Evolutionary conservation across 345 rosid species (phyloP), one percentile per base, ranked within the genome.

Genomic region (Anastatica hierochuntica): DNA sequence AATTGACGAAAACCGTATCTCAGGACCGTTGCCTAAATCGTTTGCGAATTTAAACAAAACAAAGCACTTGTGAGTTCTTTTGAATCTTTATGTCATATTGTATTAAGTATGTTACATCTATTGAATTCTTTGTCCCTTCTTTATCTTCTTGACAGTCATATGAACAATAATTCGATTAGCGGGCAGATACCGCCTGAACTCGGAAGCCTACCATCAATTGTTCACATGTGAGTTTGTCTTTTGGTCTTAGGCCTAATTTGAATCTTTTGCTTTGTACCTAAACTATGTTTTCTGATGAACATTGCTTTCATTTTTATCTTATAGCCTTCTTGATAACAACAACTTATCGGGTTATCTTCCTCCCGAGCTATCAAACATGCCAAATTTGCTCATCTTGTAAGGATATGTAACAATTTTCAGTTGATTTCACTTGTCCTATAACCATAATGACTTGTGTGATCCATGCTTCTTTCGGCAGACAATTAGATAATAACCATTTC

Each of bases 111-210:
- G 29, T 49, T 42, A 36, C 39, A 65, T 15, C 50, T 12, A 34
- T 8, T 64, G 30, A 7, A 10, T 27, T 72, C 38, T 49, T 56
- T 66, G 50, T 50, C 49, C n/a, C n/a, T 24, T 33, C 68, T 38
- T 30, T 46, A 58, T 70, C 47, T 60, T 71, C 61, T 63, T 53
- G 3, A n/a, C 81, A 92, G 96, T 77, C 98, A 92, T 77, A 81
- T 92, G 96, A 92, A 92, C 66, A 92, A 92, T 73, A 92, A 92
- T 70, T 92, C 96, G 40, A 77, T 92, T 24, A 88, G 95, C 27
- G 98, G 98, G 19, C 84, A 76, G 75, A 83, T 92, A 56, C 98
- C 98, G 0, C 74, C 80, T 1, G 96, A 88, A 63, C 75, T 92
- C 36, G 80, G 95, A 53, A 78, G 72, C 69, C 64, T 92, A 53